Conservation (phyloP, 805 yeast genomes). For the Saturnispora hagleri region DNA sequence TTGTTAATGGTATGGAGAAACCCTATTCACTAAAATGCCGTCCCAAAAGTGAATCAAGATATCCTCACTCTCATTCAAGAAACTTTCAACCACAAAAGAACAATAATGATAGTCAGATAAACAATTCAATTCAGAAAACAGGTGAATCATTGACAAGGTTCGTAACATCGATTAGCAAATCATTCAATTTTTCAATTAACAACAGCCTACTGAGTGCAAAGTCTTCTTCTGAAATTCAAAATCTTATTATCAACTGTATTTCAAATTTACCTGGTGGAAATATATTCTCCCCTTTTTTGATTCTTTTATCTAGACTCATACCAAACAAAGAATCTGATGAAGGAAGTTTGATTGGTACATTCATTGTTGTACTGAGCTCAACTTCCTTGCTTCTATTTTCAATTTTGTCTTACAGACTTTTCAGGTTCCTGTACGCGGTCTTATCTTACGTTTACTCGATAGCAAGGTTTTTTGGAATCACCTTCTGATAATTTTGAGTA, state of each 20-base stretch:
- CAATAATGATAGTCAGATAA: neutral
- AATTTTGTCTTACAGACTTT: neutral
- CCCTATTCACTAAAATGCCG: neutral
- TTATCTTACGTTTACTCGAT: neutral
- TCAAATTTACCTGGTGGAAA: slow-evolving; percentile 6
- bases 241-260: neutral
- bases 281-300: slow-evolving; percentile 3
- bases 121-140: neutral
- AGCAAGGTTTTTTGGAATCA: neutral
- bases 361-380: slow-evolving; percentile 2
- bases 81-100: neutral
- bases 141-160: neutral
- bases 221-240: slow-evolving; percentile 8
- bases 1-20: slow-evolving; percentile 11
- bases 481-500: neutral
- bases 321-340: slow-evolving; percentile 2
- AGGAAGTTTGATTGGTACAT: slow-evolving; percentile 8
- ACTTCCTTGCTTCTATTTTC: neutral
- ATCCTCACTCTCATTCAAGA: neutral
- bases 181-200: neutral
- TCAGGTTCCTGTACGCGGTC: neutral
- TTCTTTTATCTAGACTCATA: slow-evolving; percentile 4
- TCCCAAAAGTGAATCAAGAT: neutral
- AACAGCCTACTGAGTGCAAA: slow-evolving; percentile 2
- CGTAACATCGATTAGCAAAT: neutral